Conservation (phyloP, 202 grass and related monocot species). For the Setaria viridis region DNA sequence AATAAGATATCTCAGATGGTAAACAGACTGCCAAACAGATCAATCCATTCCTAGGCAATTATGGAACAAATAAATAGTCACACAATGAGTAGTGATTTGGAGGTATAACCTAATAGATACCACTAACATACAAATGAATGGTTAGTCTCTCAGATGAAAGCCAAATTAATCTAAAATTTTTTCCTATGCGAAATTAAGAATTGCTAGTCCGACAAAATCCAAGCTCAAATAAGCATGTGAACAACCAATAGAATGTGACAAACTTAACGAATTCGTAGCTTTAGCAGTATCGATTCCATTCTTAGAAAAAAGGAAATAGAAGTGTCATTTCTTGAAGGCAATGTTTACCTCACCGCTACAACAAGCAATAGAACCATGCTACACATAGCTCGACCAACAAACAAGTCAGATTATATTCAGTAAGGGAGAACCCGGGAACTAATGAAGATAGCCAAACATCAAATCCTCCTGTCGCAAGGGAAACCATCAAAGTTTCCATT, state of each 20-base stretch:
- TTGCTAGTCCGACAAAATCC: not conserved
- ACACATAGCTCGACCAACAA: not conserved
- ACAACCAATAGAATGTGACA: not conserved
- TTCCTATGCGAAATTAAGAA: not conserved
- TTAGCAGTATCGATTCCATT: not conserved
- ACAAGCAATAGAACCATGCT: not conserved
- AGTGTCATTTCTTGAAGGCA: slow-evolving; percentile 9
- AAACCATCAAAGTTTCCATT: not conserved
- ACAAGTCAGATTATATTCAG: not conserved
- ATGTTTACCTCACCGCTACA: not conserved
- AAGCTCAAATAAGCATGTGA: not conserved
- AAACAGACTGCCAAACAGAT: slow-evolving; percentile 2
- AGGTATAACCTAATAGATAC: not conserved
- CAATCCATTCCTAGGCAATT: not conserved
- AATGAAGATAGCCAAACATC: not conserved
- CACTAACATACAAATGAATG: not conserved
- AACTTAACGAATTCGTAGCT: not conserved
- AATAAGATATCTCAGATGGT: slow-evolving; percentile 1
- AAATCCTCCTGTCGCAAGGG: not conserved
- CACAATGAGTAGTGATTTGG: not conserved
- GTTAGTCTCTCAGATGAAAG: not conserved
- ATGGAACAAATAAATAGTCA: not conserved
- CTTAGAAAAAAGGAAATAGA: not conserved
- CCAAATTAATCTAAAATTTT: not conserved
- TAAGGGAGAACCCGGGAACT: not conserved